Evolutionary conservation across 192 early-diverging fungal species (phyloP), one percentile per base, ranked within the genome.

Genomic region (Entomortierella lignicola): DNA sequence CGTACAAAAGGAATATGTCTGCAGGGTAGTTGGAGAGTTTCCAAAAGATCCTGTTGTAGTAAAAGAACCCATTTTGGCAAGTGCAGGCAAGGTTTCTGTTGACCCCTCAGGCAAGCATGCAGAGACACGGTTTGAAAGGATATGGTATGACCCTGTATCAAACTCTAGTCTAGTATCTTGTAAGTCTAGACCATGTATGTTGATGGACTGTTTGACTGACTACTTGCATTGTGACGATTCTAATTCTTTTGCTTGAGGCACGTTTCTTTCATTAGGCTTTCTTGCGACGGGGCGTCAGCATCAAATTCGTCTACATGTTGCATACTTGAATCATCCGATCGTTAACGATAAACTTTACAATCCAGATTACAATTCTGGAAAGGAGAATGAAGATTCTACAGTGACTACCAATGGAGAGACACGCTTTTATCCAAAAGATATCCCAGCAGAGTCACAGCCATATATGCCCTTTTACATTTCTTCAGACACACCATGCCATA

Each of bases 21-120:
- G 75, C 18, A 63, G 75, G 17, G 75, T 79, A 18, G 67, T 70
- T 3, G 75, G 75, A 31, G 75, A 79, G n/a, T 79, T 79, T 25
- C 63, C 75, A 23, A 29, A n/a, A 6, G 68, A 61, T 0, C 58
- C 75, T 2, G 2, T 70, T n/a, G 43, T 79, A 12, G 75, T 79
- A 41, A 60, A n/a, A 27, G 75, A 79, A 23, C 75, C 75, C 5
- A 79, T 79, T n/a, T 30, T 79, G 12, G 67, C 59, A 25, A 53
- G 6, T 8, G 75, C 62, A 34, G 75, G 75, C 26, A 79, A 70
- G 65, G 62, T 69, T 10, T 44, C 21, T 0, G 52, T 79, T 2
- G 68, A 79, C 39, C 57, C 68, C 1, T 23, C 66, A 55, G 75
- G 75, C 23, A 79, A 79, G 18, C 48, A 67, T 1, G 69, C 75